Evolutionary conservation across 495 filamentous ascomycete species (phyloP).

Genomic region (Penicillium atrosanguineum): DNA sequence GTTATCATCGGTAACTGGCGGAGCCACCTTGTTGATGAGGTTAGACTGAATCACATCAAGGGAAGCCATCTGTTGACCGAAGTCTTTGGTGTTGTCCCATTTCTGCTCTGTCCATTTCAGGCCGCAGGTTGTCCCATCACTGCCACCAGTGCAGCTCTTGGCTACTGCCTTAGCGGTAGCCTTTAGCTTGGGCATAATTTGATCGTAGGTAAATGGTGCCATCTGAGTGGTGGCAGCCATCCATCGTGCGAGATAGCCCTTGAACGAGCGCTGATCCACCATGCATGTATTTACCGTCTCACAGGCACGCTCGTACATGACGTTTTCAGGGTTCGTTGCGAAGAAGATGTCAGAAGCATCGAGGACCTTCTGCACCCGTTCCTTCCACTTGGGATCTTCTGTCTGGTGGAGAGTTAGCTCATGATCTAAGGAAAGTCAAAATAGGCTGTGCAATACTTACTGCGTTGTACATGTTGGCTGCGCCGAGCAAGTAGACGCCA

Average conservation of each 20-base stretch:
- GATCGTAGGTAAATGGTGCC: slow-evolving; percentile 61
- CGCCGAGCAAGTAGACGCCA: slow-evolving; percentile 37
- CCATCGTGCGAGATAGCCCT: slow-evolving; percentile 83
- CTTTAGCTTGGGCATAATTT: slow-evolving; percentile 63
- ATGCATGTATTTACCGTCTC: slow-evolving; percentile 60
- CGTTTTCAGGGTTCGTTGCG: slow-evolving; percentile 34
- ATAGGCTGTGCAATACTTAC: slow-evolving; percentile 16
- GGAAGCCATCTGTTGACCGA: slow-evolving; percentile 72
- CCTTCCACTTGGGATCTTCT: slow-evolving; percentile 51
- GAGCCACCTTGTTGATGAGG: slow-evolving; percentile 42
- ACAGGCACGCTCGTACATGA: slow-evolving; percentile 68
- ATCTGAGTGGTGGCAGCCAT: slow-evolving; percentile 68
- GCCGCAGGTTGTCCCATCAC: slow-evolving; percentile 55
- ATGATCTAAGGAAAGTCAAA: not conserved
- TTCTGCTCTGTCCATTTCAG: slow-evolving; percentile 57
- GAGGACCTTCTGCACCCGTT: slow-evolving; percentile 57
- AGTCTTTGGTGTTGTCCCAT: slow-evolving; percentile 56
- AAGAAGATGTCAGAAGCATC: slow-evolving; percentile 56
- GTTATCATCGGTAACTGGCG: slow-evolving; percentile 60
- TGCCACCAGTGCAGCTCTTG: slow-evolving; percentile 62
- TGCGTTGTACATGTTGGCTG: slow-evolving; percentile 40
- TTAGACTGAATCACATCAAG: slow-evolving; percentile 66
- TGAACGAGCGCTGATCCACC: slow-evolving; percentile 79
- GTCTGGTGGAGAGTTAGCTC: slow-evolving; percentile 19
- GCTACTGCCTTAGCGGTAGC: slow-evolving; percentile 69